phyloP scores from a whole-genome alignment of 768 basidiomycete genomes.

The Leccinum obscurum region DNA sequence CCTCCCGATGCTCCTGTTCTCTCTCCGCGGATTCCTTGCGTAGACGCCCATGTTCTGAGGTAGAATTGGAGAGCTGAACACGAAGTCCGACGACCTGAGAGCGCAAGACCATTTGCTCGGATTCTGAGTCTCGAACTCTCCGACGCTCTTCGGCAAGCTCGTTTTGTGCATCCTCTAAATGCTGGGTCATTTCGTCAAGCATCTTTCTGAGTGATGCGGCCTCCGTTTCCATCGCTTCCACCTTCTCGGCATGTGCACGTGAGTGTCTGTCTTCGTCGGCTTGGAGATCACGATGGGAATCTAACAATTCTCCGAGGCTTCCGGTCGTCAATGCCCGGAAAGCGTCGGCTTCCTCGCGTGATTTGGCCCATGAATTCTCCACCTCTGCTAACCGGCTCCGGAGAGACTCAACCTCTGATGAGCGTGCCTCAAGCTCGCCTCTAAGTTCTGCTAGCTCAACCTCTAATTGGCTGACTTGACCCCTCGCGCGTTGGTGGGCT shows the following conservation, averaged over 20 bases:
- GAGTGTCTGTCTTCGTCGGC: constrained; percentile 78
- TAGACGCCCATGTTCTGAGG: constrained; percentile 66
- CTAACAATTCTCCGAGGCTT: constrained; percentile 81
- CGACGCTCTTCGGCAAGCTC: constrained; percentile 69
- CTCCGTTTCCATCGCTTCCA: constrained; percentile 80
- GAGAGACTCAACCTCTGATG: too few relatives aligned
- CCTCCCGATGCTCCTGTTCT: constrained; percentile 65
- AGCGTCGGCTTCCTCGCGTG: too few relatives aligned
- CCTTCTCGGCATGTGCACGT: constrained; percentile 79
- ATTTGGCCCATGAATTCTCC: too few relatives aligned
- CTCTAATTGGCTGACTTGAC: too few relatives aligned
- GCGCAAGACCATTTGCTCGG: constrained; percentile 61
- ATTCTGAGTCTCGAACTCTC: constrained; percentile 61
- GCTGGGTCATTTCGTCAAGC: constrained; percentile 74
- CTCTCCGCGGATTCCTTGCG: constrained; percentile 68
- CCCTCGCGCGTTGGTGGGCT: too few relatives aligned
- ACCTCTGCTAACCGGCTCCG: too few relatives aligned
- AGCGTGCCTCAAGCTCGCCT: too few relatives aligned
- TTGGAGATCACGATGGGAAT: constrained; percentile 82
- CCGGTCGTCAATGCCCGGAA: too few relatives aligned
- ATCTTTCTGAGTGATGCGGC: constrained; percentile 71
- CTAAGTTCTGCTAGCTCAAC: too few relatives aligned
- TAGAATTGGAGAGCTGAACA: constrained; percentile 64
- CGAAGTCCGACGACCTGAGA: constrained; percentile 77
- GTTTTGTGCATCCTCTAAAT: constrained; percentile 65